phyloP scores from a whole-genome alignment of 805 yeast species.

The Hanseniaspora valbyensis region DNA sequence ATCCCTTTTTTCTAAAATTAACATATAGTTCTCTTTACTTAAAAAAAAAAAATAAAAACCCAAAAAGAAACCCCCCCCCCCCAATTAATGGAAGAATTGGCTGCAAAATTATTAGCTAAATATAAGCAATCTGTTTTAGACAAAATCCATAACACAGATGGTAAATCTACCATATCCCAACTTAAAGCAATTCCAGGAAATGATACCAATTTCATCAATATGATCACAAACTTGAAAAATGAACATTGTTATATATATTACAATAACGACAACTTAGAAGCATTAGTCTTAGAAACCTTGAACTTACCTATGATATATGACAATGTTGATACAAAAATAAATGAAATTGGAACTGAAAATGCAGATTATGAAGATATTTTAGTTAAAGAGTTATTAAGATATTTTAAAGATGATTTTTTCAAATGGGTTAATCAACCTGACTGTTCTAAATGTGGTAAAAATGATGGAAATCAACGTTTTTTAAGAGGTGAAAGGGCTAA shows the following conservation, averaged over 20 bases:
- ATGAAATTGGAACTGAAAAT: slow-evolving; percentile 28
- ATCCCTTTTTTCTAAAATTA: too few species aligned
- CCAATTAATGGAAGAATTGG: background rate
- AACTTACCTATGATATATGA: slow-evolving; percentile 49
- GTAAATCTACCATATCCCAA: background rate
- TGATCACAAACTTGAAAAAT: background rate
- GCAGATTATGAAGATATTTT: slow-evolving; percentile 38
- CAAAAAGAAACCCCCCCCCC: too few species aligned
- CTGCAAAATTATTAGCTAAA: slow-evolving; percentile 7
- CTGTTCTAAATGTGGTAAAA: slow-evolving; percentile 43
- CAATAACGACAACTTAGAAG: slow-evolving; percentile 1
- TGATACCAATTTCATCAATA: slow-evolving; percentile 9
- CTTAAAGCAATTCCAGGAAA: background rate
- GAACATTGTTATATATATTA: slow-evolving; percentile 11
- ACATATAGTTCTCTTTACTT: too few species aligned
- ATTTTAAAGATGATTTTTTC: slow-evolving; percentile 74
- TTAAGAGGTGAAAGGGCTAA: slow-evolving; percentile 36
- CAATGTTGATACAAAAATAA: slow-evolving; percentile 43
- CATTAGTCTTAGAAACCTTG: slow-evolving; percentile 37
- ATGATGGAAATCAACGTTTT: slow-evolving; percentile 30
- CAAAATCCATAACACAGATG: background rate
- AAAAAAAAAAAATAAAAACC: too few species aligned
- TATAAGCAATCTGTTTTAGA: background rate
- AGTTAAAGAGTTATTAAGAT: slow-evolving; percentile 46
- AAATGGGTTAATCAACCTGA: slow-evolving; percentile 67